Conservation (phyloP, 2,329 filamentous ascomycete species). For the Colletotrichum sp. region DNA sequence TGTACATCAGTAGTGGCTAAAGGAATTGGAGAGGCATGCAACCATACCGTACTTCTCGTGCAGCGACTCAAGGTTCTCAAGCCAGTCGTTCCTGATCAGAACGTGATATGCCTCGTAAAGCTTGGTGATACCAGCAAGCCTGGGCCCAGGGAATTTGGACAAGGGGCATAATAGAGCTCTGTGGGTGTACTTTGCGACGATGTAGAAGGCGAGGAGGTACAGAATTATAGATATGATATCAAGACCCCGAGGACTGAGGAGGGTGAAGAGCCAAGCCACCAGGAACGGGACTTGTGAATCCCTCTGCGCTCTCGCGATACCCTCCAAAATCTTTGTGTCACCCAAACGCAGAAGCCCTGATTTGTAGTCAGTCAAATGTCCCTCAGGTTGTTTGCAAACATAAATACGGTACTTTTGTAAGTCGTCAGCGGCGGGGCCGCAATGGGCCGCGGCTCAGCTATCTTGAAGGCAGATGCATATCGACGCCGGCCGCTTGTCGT, state of each 20-base stretch:
- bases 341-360: neutral
- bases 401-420: neutral
- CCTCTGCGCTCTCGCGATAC: neutral
- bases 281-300: neutral
- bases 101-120: slow-evolving; percentile 24
- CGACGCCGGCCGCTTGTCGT: neutral
- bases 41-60: slow-evolving; percentile 12
- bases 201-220: neutral
- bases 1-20: neutral
- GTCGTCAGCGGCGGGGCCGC: neutral
- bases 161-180: slow-evolving; percentile 5
- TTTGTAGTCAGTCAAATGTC: neutral
- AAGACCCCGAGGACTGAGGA: neutral
- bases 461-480: neutral
- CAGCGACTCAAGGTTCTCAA: slow-evolving; percentile 16
- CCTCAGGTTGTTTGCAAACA: too few relatives aligned
- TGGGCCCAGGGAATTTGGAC: slow-evolving; percentile 10
- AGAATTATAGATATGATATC: neutral
- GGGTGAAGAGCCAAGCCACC: neutral
- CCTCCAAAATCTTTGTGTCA: neutral
- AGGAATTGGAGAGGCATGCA: neutral
- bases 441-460: neutral
- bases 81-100: slow-evolving; percentile 19
- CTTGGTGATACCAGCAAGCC: slow-evolving; percentile 5
- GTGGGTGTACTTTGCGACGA: neutral